Evolutionary conservation across 768 basidiomycete genomes (phyloP).

Genomic region (Guyanaporus albipodus): DNA sequence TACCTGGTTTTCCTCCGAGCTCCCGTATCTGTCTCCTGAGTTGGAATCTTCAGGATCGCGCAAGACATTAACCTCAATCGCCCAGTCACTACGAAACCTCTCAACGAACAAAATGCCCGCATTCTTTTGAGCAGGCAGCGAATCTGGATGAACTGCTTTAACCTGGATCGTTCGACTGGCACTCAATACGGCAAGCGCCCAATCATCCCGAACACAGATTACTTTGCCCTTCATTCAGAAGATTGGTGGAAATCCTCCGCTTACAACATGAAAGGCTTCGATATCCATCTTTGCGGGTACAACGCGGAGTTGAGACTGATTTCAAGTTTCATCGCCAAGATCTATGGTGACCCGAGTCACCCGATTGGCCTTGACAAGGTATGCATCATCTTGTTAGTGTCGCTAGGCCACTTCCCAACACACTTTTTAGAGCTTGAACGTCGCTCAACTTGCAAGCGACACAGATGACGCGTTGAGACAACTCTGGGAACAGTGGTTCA

Average conservation of each 20-base stretch:
- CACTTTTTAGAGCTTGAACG: slow-evolving; percentile 49
- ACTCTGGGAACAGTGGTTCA: slow-evolving; percentile 54
- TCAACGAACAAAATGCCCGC: slow-evolving; percentile 77
- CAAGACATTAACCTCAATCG: slow-evolving; percentile 87
- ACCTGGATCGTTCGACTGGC: slow-evolving; percentile 84
- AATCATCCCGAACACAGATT: slow-evolving; percentile 73
- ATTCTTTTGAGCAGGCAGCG: slow-evolving; percentile 89
- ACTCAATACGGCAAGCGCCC: slow-evolving; percentile 87
- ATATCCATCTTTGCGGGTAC: slow-evolving; percentile 77
- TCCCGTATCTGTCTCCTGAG: slow-evolving; percentile 3
- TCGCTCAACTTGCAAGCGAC: slow-evolving; percentile 59
- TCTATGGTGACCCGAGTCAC: slow-evolving; percentile 70
- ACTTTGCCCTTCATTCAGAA: slow-evolving; percentile 65
- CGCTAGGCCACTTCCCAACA: slow-evolving; percentile 1
- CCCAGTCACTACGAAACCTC: slow-evolving; percentile 65
- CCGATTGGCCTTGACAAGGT: slow-evolving; percentile 78
- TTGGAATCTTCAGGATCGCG: slow-evolving; percentile 62
- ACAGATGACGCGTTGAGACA: slow-evolving; percentile 66
- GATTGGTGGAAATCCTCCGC: slow-evolving; percentile 68
- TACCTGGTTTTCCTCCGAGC: slow-evolving; percentile 25
- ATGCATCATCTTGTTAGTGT: neutral
- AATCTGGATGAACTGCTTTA: slow-evolving; percentile 88
- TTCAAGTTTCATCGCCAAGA: slow-evolving; percentile 53
- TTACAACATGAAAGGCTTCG: slow-evolving; percentile 68
- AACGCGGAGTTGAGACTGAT: slow-evolving; percentile 70